Evolutionary conservation across 2,329 filamentous ascomycete species (phyloP).

Genomic region (Pestalotiopsis sp.): DNA sequence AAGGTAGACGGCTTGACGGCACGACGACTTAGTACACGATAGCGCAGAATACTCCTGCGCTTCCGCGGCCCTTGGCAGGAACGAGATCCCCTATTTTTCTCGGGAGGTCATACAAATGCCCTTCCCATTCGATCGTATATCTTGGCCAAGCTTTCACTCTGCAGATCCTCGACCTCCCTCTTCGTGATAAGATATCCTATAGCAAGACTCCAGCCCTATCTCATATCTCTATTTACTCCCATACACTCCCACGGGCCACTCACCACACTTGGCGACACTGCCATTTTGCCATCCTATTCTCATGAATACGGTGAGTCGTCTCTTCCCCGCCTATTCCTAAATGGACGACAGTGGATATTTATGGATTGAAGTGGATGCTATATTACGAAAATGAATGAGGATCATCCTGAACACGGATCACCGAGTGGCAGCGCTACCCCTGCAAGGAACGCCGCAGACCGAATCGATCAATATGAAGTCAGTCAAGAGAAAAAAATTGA

Average conservation of each 20-base stretch:
- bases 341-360: neutral
- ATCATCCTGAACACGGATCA: conserved; percentile 4
- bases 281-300: neutral
- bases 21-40: neutral
- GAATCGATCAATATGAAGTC: conserved; percentile 1
- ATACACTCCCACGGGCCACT: neutral
- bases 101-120: neutral
- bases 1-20: neutral
- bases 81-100: neutral
- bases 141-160: neutral
- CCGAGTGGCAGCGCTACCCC: neutral
- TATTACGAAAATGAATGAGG: conserved; percentile 5
- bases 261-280: neutral
- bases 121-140: neutral
- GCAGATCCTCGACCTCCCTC: neutral
- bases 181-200: neutral
- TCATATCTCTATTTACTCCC: neutral
- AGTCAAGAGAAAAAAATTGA: neutral
- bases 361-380: neutral
- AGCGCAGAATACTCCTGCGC: neutral
- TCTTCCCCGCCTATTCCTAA: neutral
- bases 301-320: neutral
- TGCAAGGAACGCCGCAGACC: neutral
- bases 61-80: neutral
- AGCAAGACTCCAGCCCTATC: neutral